Percentiles rank a stretch among this genome's conserved stretches.
These are phyloP conservation scores for Purshia tridentata DNA, from an alignment of 306 rosid species.

Conservation along the genomic window DNA sequence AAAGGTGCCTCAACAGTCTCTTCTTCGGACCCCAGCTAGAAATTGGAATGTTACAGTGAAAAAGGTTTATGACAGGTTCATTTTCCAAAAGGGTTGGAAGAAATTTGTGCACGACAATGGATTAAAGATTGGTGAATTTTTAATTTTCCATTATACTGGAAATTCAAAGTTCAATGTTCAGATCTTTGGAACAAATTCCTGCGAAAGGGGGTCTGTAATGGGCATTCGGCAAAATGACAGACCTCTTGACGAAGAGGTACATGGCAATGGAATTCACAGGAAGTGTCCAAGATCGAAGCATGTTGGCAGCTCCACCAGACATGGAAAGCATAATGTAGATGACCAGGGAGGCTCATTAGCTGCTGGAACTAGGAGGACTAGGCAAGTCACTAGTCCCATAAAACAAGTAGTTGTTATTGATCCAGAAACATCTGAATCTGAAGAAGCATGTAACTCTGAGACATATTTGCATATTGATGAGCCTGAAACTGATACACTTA, in stretches of 20 bases:
- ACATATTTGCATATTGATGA: not conserved
- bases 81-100: conserved; percentile 19
- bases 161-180: conserved; percentile 7
- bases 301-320: too few species aligned
- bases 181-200: conserved; percentile 7
- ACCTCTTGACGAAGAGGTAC: not conserved
- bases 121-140: not conserved
- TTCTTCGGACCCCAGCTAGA: not conserved
- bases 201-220: not conserved
- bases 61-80: not conserved
- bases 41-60: not conserved
- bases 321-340: not conserved
- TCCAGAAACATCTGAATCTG: not conserved
- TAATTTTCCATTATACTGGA: conserved; percentile 5
- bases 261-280: not conserved
- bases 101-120: conserved; percentile 3
- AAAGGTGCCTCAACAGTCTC: not conserved
- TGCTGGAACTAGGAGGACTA: not conserved
- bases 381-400: not conserved
- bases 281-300: too few species aligned
- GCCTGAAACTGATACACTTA: not conserved
- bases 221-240: not conserved
- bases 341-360: not conserved
- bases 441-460: too few species aligned
- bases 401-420: not conserved